Conservation (phyloP, 2,329 filamentous ascomycete genomes). For the Sporothrix globosa region DNA sequence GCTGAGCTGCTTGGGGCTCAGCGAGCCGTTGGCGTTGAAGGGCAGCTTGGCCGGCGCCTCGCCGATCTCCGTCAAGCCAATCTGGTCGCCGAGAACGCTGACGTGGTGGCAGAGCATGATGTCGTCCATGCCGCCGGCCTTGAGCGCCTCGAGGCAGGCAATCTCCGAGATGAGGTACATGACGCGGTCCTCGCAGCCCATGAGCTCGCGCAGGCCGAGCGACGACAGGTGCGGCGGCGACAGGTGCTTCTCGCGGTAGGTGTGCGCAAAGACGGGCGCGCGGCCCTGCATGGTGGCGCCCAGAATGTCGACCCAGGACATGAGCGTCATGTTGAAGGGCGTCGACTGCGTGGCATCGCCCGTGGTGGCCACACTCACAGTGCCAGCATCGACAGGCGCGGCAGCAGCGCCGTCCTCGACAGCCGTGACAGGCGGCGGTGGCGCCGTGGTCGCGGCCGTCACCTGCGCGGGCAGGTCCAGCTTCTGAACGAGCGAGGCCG, state of each 20-base stretch:
- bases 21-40: constrained; percentile 70
- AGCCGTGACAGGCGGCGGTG: background rate
- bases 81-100: constrained; percentile 81
- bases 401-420: constrained; percentile 43
- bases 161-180: constrained; percentile 99
- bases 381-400: background rate
- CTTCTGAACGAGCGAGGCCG: constrained; percentile 80
- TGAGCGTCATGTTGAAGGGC: constrained; percentile 93
- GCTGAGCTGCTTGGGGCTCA: constrained; percentile 80
- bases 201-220: constrained; percentile 82
- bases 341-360: constrained; percentile 53
- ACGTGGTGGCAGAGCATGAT: constrained; percentile 88
- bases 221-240: constrained; percentile 62
- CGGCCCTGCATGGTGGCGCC: constrained; percentile 89
- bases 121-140: constrained; percentile 79
- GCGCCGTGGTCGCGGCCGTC: constrained; percentile 18
- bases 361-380: background rate
- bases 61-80: constrained; percentile 75
- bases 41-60: constrained; percentile 62
- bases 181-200: constrained; percentile 95
- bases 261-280: constrained; percentile 86
- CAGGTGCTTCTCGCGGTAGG: constrained; percentile 93
- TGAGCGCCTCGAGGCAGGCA: constrained; percentile 89
- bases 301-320: constrained; percentile 95
- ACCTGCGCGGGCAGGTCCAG: constrained; percentile 76